A percentile compares a stretch with the other conserved stretches of the same genome.
phyloP scores from a whole-genome alignment of 805 yeast species.

The Cyberlindnera maclurae region DNA sequence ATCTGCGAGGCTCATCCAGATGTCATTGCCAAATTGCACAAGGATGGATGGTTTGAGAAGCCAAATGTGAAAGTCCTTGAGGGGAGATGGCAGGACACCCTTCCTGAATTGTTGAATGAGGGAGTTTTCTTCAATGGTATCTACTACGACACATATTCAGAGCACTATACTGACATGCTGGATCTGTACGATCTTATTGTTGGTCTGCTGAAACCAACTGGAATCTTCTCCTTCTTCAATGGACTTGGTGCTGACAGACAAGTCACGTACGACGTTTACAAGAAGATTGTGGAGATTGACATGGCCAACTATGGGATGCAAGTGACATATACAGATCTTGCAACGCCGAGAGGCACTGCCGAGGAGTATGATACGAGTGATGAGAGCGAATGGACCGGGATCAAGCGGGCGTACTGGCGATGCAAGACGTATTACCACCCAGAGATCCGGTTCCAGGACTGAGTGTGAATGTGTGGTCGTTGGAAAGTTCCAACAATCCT shows the following conservation, averaged over 20 bases:
- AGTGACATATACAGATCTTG: conserved; percentile 45
- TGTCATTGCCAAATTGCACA: conserved; percentile 58
- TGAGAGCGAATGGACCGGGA: conserved; percentile 52
- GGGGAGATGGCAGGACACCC: conserved; percentile 90
- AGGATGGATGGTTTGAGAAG: conserved; percentile 79
- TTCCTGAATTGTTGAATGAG: conserved; percentile 54
- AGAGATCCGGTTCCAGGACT: conserved; percentile 37
- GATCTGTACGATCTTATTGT: conserved; percentile 76
- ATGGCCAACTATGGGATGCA: conserved; percentile 69
- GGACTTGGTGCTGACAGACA: conserved; percentile 81
- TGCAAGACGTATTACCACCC: conserved; percentile 67
- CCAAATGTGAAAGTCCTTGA: conserved; percentile 64
- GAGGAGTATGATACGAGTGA: conserved; percentile 28
- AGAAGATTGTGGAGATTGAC: conserved; percentile 73
- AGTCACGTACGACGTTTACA: conserved; percentile 77
- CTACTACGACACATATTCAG: conserved; percentile 90
- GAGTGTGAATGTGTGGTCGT: background rate
- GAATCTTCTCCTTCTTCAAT: conserved; percentile 85
- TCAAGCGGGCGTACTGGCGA: conserved; percentile 59
- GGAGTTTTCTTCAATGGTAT: conserved; percentile 84
- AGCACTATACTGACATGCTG: conserved; percentile 83
- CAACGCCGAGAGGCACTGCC: conserved; percentile 37
- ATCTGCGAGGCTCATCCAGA: conserved; percentile 95
- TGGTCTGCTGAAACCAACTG: conserved; percentile 75
- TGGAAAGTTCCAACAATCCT: background rate